Percentiles rank a stretch among this genome's conserved stretches.
These are phyloP conservation scores for Neoboletus subvelutipes DNA, from an alignment of 768 basidiomycete species.

Conservation along the genomic window DNA sequence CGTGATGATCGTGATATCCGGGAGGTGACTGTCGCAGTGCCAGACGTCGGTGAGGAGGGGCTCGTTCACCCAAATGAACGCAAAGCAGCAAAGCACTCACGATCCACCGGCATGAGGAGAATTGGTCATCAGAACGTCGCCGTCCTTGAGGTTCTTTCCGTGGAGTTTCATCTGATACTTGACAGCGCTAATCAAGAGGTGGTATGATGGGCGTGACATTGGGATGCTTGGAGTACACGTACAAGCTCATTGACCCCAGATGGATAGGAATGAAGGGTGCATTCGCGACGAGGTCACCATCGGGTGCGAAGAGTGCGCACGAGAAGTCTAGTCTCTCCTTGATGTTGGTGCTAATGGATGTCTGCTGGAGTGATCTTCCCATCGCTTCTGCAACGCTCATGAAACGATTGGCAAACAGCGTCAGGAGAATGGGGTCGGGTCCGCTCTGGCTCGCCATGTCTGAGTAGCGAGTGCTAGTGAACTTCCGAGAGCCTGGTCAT, in stretches of 20 bases:
- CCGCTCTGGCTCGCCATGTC: conserved; percentile 30
- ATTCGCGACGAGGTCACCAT: conserved; percentile 92
- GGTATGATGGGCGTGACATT: background rate
- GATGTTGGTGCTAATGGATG: conserved; percentile 90
- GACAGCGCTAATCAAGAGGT: conserved; percentile 57
- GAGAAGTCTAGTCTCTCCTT: conserved; percentile 95
- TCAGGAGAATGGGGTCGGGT: conserved; percentile 84
- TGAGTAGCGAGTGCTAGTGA: background rate
- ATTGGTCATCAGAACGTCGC: conserved; percentile 93
- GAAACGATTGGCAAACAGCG: conserved; percentile 93
- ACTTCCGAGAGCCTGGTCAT: background rate
- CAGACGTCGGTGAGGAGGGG: background rate
- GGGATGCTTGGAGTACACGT: conserved; percentile 33
- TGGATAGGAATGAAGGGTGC: conserved; percentile 87
- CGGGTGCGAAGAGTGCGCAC: conserved; percentile 93
- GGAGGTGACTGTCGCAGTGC: conserved; percentile 52
- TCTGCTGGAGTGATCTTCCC: conserved; percentile 88
- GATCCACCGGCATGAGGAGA: conserved; percentile 87
- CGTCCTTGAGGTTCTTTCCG: conserved; percentile 71
- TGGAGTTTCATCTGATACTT: conserved; percentile 86
- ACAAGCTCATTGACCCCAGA: conserved; percentile 90
- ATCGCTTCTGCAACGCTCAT: conserved; percentile 98
- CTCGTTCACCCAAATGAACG: background rate
- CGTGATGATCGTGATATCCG: conserved; percentile 91
- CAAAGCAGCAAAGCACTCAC: conserved; percentile 43